Evolutionary conservation across 1,284 basidiomycete species (phyloP).

Genomic region (Phylloboletellus chloephorus): DNA sequence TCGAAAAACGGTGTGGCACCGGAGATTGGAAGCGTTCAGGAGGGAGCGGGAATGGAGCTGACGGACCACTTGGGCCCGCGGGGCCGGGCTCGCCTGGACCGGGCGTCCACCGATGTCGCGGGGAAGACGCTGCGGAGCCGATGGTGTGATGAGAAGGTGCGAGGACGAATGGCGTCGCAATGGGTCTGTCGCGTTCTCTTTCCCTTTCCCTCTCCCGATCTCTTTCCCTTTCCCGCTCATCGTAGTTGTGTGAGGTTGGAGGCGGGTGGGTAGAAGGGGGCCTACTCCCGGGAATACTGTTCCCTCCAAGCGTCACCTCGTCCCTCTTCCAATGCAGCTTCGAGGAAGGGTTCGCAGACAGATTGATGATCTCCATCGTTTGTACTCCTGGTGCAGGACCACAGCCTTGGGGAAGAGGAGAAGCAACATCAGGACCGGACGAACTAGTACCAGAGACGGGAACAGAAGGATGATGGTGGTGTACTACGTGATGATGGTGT

Average conservation of each 20-base stretch:
- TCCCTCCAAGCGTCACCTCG: conserved; percentile 20
- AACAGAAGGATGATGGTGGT: conserved; percentile 35
- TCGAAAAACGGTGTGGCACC: conserved; percentile 25
- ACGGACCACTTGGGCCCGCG: conserved; percentile 8
- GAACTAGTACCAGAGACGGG: conserved; percentile 13
- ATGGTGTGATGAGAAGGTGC: conserved; percentile 30
- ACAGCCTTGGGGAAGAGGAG: conserved; percentile 18
- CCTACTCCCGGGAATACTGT: conserved; percentile 29
- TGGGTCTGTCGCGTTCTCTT: conserved; percentile 27
- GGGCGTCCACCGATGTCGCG: conserved; percentile 27
- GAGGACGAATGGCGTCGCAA: conserved; percentile 32
- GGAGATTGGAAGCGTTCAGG: conserved; percentile 30
- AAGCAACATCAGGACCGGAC: conserved; percentile 19
- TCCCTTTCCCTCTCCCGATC: conserved; percentile 20
- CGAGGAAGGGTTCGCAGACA: conserved; percentile 24
- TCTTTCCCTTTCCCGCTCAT: conserved; percentile 24
- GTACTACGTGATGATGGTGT: conserved; percentile 43
- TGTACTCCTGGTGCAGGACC: conserved; percentile 28
- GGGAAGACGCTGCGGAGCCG: conserved; percentile 24
- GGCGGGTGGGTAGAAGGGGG: conserved; percentile 29
- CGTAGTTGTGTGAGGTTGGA: conserved; percentile 22
- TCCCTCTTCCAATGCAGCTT: conserved; percentile 31
- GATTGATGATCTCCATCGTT: conserved; percentile 30
- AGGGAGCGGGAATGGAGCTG: conserved; percentile 15
- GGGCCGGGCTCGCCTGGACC: conserved; percentile 21